These are phyloP conservation scores for Talaromyces sp. DNA, from an alignment of 2,329 filamentous ascomycete species.

Conservation along the genomic window DNA sequence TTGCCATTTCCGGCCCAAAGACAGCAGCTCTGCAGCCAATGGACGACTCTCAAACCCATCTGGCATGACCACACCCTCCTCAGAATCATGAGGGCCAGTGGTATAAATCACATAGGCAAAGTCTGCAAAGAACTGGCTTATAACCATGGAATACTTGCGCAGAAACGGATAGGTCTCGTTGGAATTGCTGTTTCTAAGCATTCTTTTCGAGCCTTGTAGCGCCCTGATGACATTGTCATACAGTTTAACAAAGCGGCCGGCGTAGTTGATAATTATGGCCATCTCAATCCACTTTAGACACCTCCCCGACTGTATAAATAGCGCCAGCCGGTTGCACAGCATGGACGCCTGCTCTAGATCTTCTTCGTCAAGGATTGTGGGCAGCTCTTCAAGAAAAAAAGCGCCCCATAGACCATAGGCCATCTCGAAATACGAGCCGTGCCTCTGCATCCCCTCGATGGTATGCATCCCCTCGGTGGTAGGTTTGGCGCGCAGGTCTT, in stretches of 20 bases:
- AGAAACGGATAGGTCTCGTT: not conserved
- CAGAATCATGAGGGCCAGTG: not conserved
- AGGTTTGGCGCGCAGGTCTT: not conserved
- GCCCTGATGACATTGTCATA: not conserved
- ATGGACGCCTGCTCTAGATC: not conserved
- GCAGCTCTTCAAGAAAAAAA: not conserved
- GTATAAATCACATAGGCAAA: not conserved
- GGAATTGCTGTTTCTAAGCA: not conserved
- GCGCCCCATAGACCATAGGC: conserved; percentile 1
- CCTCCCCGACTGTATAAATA: not conserved
- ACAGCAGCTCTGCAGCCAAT: not conserved
- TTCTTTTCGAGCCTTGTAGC: not conserved
- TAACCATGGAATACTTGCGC: not conserved
- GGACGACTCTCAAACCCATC: not conserved
- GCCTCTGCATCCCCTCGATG: no score
- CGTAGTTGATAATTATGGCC: conserved; percentile 4
- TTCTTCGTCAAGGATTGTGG: not conserved
- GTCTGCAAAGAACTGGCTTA: not conserved
- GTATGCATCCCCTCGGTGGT: not conserved
- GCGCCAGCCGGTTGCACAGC: not conserved
- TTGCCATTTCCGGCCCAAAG: not conserved
- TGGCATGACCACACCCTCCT: not conserved
- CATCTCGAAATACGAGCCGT: not conserved
- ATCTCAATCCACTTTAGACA: conserved; percentile 5
- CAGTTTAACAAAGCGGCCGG: not conserved